Evolutionary conservation across 163 green algal genomes (phyloP).

Genomic region (Scenedesmus sp.): DNA sequence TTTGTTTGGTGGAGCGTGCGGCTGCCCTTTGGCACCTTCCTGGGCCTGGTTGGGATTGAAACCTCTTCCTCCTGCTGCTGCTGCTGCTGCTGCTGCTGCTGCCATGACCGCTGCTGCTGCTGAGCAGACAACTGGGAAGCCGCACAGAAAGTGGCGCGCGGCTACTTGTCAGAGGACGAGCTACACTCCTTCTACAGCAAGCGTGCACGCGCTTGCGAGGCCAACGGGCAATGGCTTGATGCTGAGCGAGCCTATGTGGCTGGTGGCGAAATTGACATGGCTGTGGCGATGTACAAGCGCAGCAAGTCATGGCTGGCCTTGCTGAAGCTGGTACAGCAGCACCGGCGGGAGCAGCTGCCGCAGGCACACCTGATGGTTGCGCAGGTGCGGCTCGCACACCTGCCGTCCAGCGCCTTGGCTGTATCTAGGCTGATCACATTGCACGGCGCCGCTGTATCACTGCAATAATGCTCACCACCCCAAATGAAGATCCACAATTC

Average conservation of each 20-base stretch:
- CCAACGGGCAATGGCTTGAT: constrained; percentile 69
- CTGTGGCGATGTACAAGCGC: constrained; percentile 90
- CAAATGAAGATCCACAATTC: no score
- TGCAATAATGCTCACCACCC: no score
- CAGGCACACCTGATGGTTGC: constrained; percentile 76
- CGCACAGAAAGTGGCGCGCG: constrained; percentile 80
- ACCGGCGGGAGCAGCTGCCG: constrained; percentile 76
- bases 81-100: not conserved
- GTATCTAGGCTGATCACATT: no score
- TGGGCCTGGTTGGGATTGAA: not conserved
- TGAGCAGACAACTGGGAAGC: constrained; percentile 75
- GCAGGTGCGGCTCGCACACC: constrained; percentile 56
- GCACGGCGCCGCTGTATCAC: no score
- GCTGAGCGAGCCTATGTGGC: constrained; percentile 84
- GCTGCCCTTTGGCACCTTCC: not conserved
- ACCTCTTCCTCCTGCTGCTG: not conserved
- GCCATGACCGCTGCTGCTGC: not conserved
- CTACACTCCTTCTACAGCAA: constrained; percentile 65
- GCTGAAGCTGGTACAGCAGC: constrained; percentile 76
- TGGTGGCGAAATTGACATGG: constrained; percentile 76
- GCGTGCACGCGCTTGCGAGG: constrained; percentile 76
- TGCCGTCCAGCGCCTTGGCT: no score
- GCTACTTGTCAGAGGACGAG: constrained; percentile 79
- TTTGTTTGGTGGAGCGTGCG: not conserved
- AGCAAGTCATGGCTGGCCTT: constrained; percentile 79